Percentiles rank a stretch among this genome's conserved stretches.
phyloP scores from a whole-genome alignment of 2,329 filamentous ascomycete genomes.

The Blumeria hordei region DNA sequence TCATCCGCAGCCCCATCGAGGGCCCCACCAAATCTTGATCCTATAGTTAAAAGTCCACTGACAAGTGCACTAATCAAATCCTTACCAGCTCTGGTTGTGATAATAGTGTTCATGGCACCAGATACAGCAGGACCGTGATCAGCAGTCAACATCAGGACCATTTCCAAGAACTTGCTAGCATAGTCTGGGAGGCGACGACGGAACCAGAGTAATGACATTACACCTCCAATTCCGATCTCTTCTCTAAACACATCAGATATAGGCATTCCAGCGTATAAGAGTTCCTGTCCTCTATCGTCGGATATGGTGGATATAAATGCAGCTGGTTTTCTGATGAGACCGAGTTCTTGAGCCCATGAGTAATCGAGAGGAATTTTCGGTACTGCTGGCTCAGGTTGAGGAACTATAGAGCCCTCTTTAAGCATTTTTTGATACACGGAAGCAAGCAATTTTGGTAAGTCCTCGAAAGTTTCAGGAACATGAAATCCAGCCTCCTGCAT shows the following conservation, averaged over 20 bases:
- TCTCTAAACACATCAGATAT: conserved; percentile 99
- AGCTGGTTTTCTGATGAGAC: conserved; percentile 97
- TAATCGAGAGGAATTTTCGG: conserved; percentile 99
- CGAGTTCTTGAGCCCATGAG: conserved; percentile 97
- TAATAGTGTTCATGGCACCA: conserved; percentile 99
- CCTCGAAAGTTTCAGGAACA: conserved; percentile 92
- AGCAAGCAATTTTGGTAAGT: conserved; percentile 56
- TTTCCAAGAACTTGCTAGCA: conserved; percentile 97
- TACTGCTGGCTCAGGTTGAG: conserved; percentile 67
- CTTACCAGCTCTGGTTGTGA: conserved; percentile 97
- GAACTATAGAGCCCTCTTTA: conserved; percentile 61
- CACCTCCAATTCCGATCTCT: conserved; percentile 96
- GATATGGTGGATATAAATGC: conserved; percentile 99
- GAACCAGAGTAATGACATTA: conserved; percentile 99
- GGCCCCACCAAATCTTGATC: conserved; percentile 93
- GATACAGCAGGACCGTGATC: conserved; percentile 98
- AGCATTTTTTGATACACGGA: conserved; percentile 76
- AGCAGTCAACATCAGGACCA: conserved; percentile 99
- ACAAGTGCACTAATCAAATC: conserved; percentile 91
- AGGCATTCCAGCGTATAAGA: conserved; percentile 95
- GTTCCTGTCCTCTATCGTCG: conserved; percentile 97
- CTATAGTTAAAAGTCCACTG: conserved; percentile 90
- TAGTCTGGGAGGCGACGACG: conserved; percentile 87
- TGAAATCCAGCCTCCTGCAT: conserved; percentile 90
- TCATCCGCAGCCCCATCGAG: conserved; percentile 94